These are phyloP conservation scores for Rhodotorula sphaerocarpa DNA, from an alignment of 768 basidiomycete species.

Conservation along the genomic window DNA sequence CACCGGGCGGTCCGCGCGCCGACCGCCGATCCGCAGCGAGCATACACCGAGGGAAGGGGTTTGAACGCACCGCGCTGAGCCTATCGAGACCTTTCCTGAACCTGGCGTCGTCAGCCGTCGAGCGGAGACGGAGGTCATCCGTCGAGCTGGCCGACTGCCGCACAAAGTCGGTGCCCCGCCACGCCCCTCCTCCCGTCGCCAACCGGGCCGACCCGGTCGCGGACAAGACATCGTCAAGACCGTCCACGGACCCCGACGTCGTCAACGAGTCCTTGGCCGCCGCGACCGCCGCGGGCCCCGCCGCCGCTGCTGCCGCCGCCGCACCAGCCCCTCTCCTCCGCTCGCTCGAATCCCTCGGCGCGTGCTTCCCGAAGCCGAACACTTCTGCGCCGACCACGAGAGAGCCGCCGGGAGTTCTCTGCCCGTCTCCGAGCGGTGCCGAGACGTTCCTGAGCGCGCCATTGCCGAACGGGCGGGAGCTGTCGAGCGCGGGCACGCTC, in stretches of 20 bases:
- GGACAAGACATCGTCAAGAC: constrained; percentile 1
- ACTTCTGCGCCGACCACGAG: constrained; percentile 33
- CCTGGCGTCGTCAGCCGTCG: background rate
- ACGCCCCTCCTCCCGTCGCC: too few species aligned
- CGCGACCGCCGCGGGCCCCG: too few species aligned
- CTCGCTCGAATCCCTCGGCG: constrained; percentile 20
- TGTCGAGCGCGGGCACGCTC: constrained; percentile 30
- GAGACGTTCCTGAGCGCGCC: constrained; percentile 10
- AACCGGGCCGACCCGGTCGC: constrained; percentile 10
- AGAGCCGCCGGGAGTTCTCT: constrained; percentile 29
- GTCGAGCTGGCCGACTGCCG: background rate
- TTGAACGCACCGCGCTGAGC: constrained; percentile 17
- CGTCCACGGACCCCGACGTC: background rate
- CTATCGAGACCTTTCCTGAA: background rate
- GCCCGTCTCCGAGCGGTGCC: constrained; percentile 16
- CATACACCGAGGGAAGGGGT: background rate
- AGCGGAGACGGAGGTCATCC: background rate
- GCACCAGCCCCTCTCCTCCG: constrained; percentile 7
- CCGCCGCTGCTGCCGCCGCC: background rate
- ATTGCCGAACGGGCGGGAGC: constrained; percentile 14
- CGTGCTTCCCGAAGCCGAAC: constrained; percentile 30
- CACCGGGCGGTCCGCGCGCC: too few species aligned
- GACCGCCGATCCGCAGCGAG: too few species aligned
- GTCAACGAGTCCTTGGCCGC: too few species aligned
- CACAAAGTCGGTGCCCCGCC: constrained; percentile 8